Conservation (phyloP, 73 alveolate species). For the Strombidium stylifer region DNA sequence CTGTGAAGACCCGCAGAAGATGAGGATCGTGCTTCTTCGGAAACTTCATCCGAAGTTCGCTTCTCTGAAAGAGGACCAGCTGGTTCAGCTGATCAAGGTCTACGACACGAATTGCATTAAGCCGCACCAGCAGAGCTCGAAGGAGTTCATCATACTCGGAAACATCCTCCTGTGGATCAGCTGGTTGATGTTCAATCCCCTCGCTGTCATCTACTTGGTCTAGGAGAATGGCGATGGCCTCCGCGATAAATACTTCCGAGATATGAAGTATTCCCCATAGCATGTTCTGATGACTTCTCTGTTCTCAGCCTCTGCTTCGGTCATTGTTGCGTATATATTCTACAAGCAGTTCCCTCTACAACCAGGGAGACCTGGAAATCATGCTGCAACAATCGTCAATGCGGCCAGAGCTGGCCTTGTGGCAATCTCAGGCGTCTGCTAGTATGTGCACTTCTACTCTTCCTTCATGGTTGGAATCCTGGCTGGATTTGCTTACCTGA, state of each 20-base stretch:
- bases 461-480: conserved; percentile 55
- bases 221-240: too few species aligned
- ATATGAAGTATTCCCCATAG: neutral
- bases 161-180: conserved; percentile 60
- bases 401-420: conserved; percentile 58
- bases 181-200: conserved; percentile 66
- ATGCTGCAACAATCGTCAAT: conserved; percentile 28
- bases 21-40: conserved; percentile 6
- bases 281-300: conserved; percentile 56
- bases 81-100: conserved; percentile 2
- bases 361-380: conserved; percentile 7
- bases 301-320: conserved; percentile 36
- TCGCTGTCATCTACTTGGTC: conserved; percentile 5
- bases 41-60: conserved; percentile 16
- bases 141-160: conserved; percentile 52
- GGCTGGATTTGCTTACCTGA: conserved; percentile 29
- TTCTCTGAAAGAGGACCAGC: conserved; percentile 2
- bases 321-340: conserved; percentile 7
- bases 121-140: neutral
- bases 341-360: neutral
- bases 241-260: too few species aligned
- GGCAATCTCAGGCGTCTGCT: conserved; percentile 54
- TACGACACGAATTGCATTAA: conserved; percentile 11
- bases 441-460: conserved; percentile 42
- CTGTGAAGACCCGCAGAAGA: too few species aligned